Base-by-base conservation (phyloP, 2,329 filamentous ascomycete species). In the Fusarium praegraminearum region DNA sequence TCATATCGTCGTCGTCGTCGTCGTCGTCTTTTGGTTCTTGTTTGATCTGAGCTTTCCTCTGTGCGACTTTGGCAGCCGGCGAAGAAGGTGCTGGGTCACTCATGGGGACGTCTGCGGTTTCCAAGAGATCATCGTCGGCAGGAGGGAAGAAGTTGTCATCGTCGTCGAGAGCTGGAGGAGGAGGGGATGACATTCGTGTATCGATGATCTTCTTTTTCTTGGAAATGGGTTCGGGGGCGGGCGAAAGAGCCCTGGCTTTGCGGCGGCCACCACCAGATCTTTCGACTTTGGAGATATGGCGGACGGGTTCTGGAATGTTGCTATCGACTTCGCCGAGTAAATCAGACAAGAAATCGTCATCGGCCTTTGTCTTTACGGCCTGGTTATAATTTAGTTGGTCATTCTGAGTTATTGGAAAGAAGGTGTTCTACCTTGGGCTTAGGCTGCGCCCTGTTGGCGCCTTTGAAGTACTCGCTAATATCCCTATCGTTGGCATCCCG, bases 401-500 rank as follows among this genome's bases (percentile, higher is more conserved):
- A 9, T 44, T 40, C 13, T 22, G 30, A 10, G 10, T 26, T 32
- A 9, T 8, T 5, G n/a, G 15, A 12, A 26, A 7, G n/a, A 1
- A 26, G 30, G 7, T 44, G 32, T 8, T 50, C 62, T 80, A 94
- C 93, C 87, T 97, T 98, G 20, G 91, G 86, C 78, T 98, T 98
- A 16, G 90, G 84, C 60, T 90, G 90, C 52, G 86, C 80, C 70
- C 86, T 86, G 63, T 84, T 83, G 35, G 88, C 87, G 57, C 93
- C 93, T 73, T 91, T 92, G 78, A 99, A 98, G 81, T 97, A 99
- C 75, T 97, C 95, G 80, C 91, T 94, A 77, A 99, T 98, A 73
- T 94, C 92, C 76, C 92, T 92, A 79, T 97, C 94, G 71, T 94
- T 93, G 78, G 93, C 94, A 73, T 97, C 93, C 75, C 91, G 89